These are phyloP conservation scores for Meyerozyma sp. DNA, from an alignment of 1,139 yeast species.

Conservation along the genomic window DNA sequence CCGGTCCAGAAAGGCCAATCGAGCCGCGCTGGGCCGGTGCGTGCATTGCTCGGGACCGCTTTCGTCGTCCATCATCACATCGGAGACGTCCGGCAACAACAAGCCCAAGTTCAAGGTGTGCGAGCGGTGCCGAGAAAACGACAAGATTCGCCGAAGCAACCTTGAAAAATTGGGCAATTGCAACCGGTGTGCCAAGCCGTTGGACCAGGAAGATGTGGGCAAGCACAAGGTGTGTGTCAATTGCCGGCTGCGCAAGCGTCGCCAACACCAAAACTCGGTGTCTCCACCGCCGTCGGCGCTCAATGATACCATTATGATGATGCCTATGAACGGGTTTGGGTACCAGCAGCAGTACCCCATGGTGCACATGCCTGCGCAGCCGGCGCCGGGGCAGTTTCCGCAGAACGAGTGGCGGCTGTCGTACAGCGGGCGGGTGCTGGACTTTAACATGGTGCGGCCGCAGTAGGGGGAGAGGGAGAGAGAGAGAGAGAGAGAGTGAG, in stretches of 20 bases:
- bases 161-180: constrained; percentile 56
- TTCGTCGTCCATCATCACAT: constrained; percentile 35
- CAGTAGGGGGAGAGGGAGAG: neutral
- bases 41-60: constrained; percentile 65
- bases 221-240: constrained; percentile 50
- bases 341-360: neutral
- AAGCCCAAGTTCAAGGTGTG: constrained; percentile 50
- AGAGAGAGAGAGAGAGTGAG: too few species aligned
- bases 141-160: constrained; percentile 49
- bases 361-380: neutral
- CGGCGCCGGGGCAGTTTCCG: neutral
- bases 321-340: neutral
- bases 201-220: constrained; percentile 40
- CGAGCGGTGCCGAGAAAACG: constrained; percentile 56
- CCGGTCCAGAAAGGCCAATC: constrained; percentile 48
- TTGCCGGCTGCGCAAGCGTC: constrained; percentile 53
- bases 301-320: constrained; percentile 1
- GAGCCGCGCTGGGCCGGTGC: constrained; percentile 62
- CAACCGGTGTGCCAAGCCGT: constrained; percentile 52
- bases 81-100: constrained; percentile 12
- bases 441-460: constrained; percentile 1
- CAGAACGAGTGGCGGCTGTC: constrained; percentile 1
- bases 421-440: neutral
- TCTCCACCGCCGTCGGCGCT: neutral
- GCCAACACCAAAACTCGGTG: constrained; percentile 13